Evolutionary conservation across 345 rosid genomes (phyloP).

Genomic region (Lenwebbia sp.): DNA sequence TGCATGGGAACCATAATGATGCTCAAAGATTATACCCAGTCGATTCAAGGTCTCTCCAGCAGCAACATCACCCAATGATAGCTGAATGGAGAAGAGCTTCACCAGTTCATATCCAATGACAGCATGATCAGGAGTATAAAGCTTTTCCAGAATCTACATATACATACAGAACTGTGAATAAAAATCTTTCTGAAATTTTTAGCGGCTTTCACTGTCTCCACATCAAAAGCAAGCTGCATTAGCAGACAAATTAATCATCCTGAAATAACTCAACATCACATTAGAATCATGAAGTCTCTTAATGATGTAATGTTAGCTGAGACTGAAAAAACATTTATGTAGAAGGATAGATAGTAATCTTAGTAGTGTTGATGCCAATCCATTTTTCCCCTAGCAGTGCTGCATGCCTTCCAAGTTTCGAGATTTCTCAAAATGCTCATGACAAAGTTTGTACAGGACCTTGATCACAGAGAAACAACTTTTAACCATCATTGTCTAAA

Average conservation of each 20-base stretch:
- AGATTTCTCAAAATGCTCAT: background rate
- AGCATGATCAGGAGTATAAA: slow-evolving; percentile 51
- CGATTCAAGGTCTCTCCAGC: slow-evolving; percentile 29
- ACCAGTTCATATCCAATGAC: slow-evolving; percentile 73
- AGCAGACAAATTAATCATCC: background rate
- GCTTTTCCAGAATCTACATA: slow-evolving; percentile 52
- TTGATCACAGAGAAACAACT: background rate
- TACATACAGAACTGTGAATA: background rate
- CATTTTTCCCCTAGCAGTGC: background rate
- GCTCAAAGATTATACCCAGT: slow-evolving; percentile 25
- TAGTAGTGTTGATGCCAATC: background rate
- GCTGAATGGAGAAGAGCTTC: slow-evolving; percentile 63
- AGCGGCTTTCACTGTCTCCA: background rate
- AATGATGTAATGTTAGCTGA: background rate
- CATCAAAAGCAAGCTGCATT: background rate
- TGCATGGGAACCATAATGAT: slow-evolving; percentile 50
- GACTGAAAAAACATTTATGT: background rate
- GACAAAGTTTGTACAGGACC: background rate
- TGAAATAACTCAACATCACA: background rate
- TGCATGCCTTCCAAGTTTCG: background rate
- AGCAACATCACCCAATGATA: slow-evolving; percentile 28
- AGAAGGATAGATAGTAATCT: background rate
- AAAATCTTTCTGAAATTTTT: background rate
- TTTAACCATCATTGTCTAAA: background rate
- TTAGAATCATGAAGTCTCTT: background rate